Percentiles rank a stretch among this genome's conserved stretches.
Evolutionary conservation across 140 eudicot species (phyloP).

Genomic region (Bidens hawaiensis): DNA sequence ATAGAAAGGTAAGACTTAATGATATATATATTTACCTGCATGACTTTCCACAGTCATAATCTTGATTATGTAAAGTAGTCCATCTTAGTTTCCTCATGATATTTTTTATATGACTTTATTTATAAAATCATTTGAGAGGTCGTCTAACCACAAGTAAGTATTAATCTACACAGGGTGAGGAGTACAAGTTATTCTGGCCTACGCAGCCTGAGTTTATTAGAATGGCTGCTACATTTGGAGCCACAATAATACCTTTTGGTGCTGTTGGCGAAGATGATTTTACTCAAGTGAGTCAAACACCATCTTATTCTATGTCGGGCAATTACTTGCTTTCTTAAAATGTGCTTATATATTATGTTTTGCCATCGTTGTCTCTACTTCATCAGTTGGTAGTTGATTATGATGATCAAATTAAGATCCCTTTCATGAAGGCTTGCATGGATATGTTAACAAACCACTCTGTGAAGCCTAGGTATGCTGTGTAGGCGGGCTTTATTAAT

Average conservation of each 20-base stretch:
- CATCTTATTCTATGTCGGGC: not conserved
- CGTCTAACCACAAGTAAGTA: not conserved
- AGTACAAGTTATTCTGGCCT: slow-evolving; percentile 48
- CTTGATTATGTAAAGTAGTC: not conserved
- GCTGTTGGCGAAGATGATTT: slow-evolving; percentile 59
- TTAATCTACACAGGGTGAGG: slow-evolving; percentile 38
- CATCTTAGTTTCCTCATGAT: not conserved
- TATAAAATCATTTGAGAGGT: not conserved
- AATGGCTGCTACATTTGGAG: slow-evolving; percentile 44
- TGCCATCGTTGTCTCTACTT: not conserved
- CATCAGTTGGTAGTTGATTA: slow-evolving; percentile 37
- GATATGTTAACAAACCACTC: slow-evolving; percentile 9
- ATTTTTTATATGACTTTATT: not conserved
- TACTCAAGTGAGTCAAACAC: slow-evolving; percentile 23
- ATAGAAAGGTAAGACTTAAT: slow-evolving; percentile 3
- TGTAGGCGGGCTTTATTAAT: not conserved
- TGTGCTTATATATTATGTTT: too few relatives aligned
- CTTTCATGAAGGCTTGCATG: not conserved
- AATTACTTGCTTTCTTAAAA: too few relatives aligned
- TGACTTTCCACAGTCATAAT: not conserved
- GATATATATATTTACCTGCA: not conserved
- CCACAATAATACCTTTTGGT: slow-evolving; percentile 56
- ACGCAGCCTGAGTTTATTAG: slow-evolving; percentile 46
- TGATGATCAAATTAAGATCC: slow-evolving; percentile 23
- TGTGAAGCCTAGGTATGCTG: slow-evolving; percentile 3